Evolutionary conservation across 2,329 filamentous ascomycete genomes (phyloP).

Genomic region (Colletotrichum sidae): DNA sequence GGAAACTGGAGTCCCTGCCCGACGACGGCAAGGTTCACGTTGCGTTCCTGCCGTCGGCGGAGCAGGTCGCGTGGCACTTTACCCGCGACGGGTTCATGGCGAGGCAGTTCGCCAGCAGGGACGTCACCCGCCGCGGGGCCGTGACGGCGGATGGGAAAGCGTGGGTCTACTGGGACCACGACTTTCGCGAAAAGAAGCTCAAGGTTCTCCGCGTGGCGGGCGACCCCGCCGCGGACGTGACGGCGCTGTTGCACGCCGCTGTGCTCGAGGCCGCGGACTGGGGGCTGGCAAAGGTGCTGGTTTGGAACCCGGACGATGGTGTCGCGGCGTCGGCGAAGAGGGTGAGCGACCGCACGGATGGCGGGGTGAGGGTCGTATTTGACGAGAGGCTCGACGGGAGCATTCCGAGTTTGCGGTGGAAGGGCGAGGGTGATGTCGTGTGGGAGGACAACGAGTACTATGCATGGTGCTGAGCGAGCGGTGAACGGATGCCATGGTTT

Average conservation of each 20-base stretch:
- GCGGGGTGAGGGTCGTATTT: constrained; percentile 43
- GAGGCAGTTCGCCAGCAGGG: constrained; percentile 38
- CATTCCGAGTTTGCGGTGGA: constrained; percentile 51
- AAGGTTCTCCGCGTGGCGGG: constrained; percentile 44
- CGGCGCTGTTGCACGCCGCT: constrained; percentile 47
- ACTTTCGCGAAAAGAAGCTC: constrained; percentile 46
- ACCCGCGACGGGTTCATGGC: constrained; percentile 45
- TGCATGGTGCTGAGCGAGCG: constrained; percentile 39
- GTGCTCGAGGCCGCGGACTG: constrained; percentile 47
- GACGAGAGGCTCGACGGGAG: constrained; percentile 46
- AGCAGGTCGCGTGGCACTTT: constrained; percentile 48
- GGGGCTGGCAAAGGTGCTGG: constrained; percentile 47
- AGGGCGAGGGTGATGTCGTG: constrained; percentile 43
- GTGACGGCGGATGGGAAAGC: constrained; percentile 41
- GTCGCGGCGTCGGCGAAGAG: constrained; percentile 43
- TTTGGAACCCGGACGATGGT: constrained; percentile 51
- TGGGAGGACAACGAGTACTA: constrained; percentile 47
- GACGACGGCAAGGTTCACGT: constrained; percentile 45
- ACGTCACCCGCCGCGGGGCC: constrained; percentile 40
- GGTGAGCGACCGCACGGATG: constrained; percentile 53
- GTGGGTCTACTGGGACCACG: constrained; percentile 51
- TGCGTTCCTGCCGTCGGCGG: constrained; percentile 47
- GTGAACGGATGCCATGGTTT: no score
- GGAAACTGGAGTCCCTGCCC: constrained; percentile 19
- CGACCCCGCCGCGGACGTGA: constrained; percentile 42